Evolutionary conservation across 345 rosid genomes (phyloP).

Genomic region (Acer yangbiense): DNA sequence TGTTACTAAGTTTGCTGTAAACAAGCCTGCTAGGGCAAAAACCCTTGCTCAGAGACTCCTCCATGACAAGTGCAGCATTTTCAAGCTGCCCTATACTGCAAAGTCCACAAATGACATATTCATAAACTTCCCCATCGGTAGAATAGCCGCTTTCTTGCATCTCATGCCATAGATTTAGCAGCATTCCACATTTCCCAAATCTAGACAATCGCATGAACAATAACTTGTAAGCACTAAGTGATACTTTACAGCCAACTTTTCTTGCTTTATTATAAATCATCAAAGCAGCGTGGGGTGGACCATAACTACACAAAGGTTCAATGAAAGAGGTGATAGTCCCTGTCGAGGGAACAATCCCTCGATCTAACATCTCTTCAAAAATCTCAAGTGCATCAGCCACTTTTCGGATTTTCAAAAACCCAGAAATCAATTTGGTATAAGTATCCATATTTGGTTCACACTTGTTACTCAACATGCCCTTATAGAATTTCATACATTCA

Average conservation of each 20-base stretch:
- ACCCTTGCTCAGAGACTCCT: conserved; percentile 74
- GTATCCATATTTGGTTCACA: conserved; percentile 68
- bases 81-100: conserved; percentile 90
- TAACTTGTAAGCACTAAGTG: conserved; percentile 70
- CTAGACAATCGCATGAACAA: conserved; percentile 77
- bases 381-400: conserved; percentile 91
- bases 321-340: conserved; percentile 67
- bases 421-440: conserved; percentile 58
- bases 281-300: conserved; percentile 94
- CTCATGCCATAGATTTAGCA: conserved; percentile 81
- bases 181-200: conserved; percentile 91
- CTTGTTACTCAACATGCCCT: conserved; percentile 44
- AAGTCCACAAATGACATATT: conserved; percentile 74
- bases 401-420: conserved; percentile 65
- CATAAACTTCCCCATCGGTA: conserved; percentile 76
- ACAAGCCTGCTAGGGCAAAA: conserved; percentile 82
- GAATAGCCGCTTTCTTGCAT: conserved; percentile 77
- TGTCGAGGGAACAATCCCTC: conserved; percentile 58
- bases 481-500: conserved; percentile 57
- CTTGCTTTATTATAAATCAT: conserved; percentile 70
- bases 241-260: conserved; percentile 68
- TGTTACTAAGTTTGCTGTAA: conserved; percentile 72
- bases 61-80: conserved; percentile 85
- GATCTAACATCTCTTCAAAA: conserved; percentile 74
- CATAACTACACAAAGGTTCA: conserved; percentile 70